Base-by-base conservation (phyloP, 495 filamentous ascomycete species). In the Aspergillus conjunctus region DNA sequence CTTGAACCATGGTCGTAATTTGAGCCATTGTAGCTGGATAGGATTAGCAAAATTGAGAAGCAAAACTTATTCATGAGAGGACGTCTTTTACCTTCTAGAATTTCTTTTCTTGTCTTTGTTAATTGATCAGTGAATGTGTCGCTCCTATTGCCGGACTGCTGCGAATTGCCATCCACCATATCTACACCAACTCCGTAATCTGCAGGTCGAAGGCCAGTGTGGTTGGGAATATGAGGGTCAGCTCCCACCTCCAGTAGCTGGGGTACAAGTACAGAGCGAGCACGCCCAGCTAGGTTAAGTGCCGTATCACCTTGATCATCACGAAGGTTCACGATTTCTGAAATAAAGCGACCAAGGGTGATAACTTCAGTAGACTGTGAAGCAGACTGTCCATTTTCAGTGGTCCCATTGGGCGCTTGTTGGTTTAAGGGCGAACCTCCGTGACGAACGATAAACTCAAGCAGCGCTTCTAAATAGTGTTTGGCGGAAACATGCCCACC, bases 291-390 rank as follows among this genome's bases (percentile, higher is more conserved):
- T 66, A 97, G 86, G 67, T 96, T 96, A 43, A 98, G 79, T 20
- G 95, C 95, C 10, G 94, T 98, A 67, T 98, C 96, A 5, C 94
- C 94, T 54, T 89, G 87, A 62, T 90, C 89, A 73, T 98, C 94
- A 52, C 90, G 88, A 4, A 91, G 85, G 66, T 98, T 98, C 60
- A 98, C 93, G 65, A 98, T 90, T 66, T 97, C 92, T 21, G 88
- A 88, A 81, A 98, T 95, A 74, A 98, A 98, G 39, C 90, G 86
- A 6, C 87, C 91, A 20, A 98, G 80, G 33, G 86, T 87, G 69
- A 97, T 94, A 59, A 88, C 85, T 41, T 87, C 85, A 4, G 68
- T 68, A 6, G 62, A 62, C 31, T 72, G 46, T 49, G 78, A 66
- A 9, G 67, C 66, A 45, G 71, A 68, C 62, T 72, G 59, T 15